Evolutionary conservation across 495 filamentous ascomycete species (phyloP), one percentile per base, ranked within the genome.

Genomic region (Xanthoparmelia taractica): DNA sequence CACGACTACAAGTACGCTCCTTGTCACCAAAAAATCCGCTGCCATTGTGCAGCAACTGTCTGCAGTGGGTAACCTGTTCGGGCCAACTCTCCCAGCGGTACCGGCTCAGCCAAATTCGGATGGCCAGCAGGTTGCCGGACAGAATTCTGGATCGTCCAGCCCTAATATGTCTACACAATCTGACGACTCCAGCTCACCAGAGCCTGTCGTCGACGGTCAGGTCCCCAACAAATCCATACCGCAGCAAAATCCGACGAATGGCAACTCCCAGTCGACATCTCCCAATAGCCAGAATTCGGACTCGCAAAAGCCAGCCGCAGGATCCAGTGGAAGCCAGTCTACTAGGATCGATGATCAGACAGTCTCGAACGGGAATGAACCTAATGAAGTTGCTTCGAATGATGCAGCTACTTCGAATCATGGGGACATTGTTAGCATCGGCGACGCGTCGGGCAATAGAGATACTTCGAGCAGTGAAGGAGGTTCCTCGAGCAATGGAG

Each of bases 1-100:
- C 23, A 48, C 45, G 20, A 12, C 1, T 2, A 61, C n/a, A 36
- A 65, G 59, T 37, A 66, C 59, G 20, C 20, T 66, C 38, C 38
- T 66, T 31, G 56, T 63, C n/a, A 66, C 64, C 13, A 58, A 63
- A n/a, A 66, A 66, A 29, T 17, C 25, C 29, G 38, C 52, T 12
- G 60, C 40, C 25, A 23, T 54, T n/a, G 40, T 55, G 33, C 55
- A 40, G n/a, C 34, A 36, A 37, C n/a, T 27, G 12, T 40, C 33
- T 37, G 13, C 33, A 25, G 55, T 58, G 37, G 55, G 55, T n/a
- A n/a, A 36, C 1, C 23, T 58, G 18, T 58, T 58, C 7, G 37
- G 37, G 34, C 33, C 37, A 23, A 37, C 31, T 37, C 20, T 33
- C 27, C 34, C 17, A 38, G 25, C 55, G n/a, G 18, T 40, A 40